Base-by-base conservation (phyloP, 2,329 filamentous ascomycete species). In the Chrysoporthe puriensis region DNA sequence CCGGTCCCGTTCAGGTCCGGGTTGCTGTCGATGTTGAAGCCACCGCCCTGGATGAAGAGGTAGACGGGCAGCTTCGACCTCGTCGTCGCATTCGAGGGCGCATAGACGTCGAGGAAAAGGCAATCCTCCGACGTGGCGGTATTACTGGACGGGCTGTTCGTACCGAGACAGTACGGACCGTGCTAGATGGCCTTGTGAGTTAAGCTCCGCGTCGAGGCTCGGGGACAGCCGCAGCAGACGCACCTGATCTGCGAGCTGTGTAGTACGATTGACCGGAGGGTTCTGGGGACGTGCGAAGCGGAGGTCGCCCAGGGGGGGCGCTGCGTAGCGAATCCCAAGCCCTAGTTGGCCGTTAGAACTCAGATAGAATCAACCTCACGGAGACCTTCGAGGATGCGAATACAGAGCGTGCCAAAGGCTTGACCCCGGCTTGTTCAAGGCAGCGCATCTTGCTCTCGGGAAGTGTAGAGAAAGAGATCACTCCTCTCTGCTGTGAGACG, bases 261-360 rank as follows among this genome's bases (percentile, higher is more conserved):
- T 73, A 2, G 79, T 80, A 3, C 76, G 66, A 26, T 81, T 78
- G 3, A 76, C 72, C 0, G 79, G 69, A 1, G 91, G 91, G 74
- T 91, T 88, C 73, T 85, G 80, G 0, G 92, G 90, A 18, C 87
- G 86, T 66, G 83, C 81, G 74, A 93, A 94, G 21, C 92, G 84
- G 70, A 91, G 76, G 7, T 85, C 73, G 1, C 88, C 89, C 1
- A 90, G 67, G 0, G 91, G 91, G 16, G 91, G 82, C 4, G 89
- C 89, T 3, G 91, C 91, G 79, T 87, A 95, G 57, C 90, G 86
- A 70, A 95, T 86, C 1, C 91, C 91, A 6, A 92, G 83, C 90
- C 59, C 59, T 61, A 14, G 8, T 61, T 2, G 26, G 50, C 21
- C 26, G 6, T 54, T 3, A 8, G 13, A 34, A 54, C 21, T 11